Evolutionary conservation across 2,329 filamentous ascomycete species (phyloP).

Genomic region (Neopestalotiopsis clavispora): DNA sequence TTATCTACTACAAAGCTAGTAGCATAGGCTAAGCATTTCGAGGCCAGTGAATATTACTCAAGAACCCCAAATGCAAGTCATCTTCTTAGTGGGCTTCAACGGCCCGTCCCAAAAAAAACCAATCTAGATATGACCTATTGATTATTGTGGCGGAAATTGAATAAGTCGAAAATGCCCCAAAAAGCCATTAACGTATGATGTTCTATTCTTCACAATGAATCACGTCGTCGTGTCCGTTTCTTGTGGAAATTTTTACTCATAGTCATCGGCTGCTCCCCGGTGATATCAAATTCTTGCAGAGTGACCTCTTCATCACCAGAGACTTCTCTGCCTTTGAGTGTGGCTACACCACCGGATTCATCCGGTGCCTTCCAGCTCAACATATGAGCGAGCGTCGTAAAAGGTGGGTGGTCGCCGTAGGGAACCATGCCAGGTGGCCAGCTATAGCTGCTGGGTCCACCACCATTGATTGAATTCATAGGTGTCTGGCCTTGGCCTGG

Average conservation of each 20-base stretch:
- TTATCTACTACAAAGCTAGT: neutral
- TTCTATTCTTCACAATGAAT: neutral
- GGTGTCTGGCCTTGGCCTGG: slow-evolving; percentile 16
- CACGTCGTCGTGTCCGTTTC: neutral
- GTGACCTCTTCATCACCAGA: neutral
- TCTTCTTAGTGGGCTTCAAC: neutral
- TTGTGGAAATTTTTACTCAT: neutral
- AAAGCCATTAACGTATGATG: neutral
- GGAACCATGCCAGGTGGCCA: slow-evolving; percentile 32
- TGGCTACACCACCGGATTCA: neutral
- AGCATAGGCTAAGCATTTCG: neutral
- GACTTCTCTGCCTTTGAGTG: neutral
- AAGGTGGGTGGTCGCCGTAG: slow-evolving; percentile 28
- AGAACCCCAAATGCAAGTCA: neutral
- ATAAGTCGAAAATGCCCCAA: neutral
- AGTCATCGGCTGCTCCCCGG: neutral
- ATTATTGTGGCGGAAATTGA: neutral
- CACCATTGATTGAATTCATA: slow-evolving; percentile 15
- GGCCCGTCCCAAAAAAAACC: neutral
- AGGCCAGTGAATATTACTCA: neutral
- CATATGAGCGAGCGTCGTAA: slow-evolving; percentile 26
- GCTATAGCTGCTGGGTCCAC: slow-evolving; percentile 23
- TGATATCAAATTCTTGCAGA: too few relatives aligned
- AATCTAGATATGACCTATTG: neutral
- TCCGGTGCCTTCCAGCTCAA: slow-evolving; percentile 10